phyloP scores from a whole-genome alignment of 768 basidiomycete genomes.

The Suillus tomentosus region DNA sequence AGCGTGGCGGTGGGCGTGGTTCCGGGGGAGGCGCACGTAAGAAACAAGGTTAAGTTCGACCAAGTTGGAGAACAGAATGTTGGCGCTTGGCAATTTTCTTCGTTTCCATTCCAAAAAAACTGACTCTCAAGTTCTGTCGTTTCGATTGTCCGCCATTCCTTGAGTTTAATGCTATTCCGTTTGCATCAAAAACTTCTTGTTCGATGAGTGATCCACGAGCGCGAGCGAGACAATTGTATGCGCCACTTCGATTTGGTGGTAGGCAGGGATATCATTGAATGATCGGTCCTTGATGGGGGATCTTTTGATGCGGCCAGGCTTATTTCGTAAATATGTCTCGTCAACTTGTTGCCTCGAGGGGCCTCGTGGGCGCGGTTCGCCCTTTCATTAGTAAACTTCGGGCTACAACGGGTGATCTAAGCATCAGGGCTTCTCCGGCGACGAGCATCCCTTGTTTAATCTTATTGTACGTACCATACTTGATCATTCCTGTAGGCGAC shows the following conservation, averaged over 20 bases:
- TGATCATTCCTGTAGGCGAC: not conserved
- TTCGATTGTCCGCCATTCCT: not conserved
- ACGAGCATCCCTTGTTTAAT: not conserved
- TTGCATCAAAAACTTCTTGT: not conserved
- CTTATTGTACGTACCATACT: not conserved
- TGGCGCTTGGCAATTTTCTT: constrained; percentile 1
- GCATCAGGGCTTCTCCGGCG: not conserved
- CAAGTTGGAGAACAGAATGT: constrained; percentile 3
- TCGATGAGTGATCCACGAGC: not conserved
- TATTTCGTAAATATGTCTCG: too few relatives aligned
- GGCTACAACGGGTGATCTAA: too few relatives aligned
- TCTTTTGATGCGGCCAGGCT: not conserved
- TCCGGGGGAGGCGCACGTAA: not conserved
- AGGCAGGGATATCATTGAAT: not conserved
- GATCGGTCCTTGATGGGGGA: not conserved
- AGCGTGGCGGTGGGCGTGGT: not conserved
- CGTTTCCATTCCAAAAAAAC: not conserved
- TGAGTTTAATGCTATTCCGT: not conserved
- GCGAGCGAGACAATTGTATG: not conserved
- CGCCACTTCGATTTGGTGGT: too few relatives aligned
- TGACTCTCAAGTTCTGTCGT: not conserved
- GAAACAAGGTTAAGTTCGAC: not conserved
- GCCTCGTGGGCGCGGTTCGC: not conserved
- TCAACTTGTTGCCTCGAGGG: constrained; percentile 1
- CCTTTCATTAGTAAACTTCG: not conserved